These are phyloP conservation scores for Cutaneotrichosporon spelunceum DNA, from an alignment of 1,284 basidiomycete genomes.

Conservation along the genomic window DNA sequence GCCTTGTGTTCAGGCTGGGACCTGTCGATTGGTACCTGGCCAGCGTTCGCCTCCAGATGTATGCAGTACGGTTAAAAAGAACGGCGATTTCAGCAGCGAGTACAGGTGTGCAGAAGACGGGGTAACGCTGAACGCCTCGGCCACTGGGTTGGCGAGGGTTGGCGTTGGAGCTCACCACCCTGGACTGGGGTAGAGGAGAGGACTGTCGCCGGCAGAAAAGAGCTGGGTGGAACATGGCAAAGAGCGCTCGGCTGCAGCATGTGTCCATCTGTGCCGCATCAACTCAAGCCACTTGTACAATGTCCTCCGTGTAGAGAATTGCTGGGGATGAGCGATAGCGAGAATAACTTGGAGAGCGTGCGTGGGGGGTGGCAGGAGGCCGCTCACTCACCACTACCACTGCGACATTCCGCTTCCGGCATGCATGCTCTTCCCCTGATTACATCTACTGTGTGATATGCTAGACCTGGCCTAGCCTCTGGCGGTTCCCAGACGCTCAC, in stretches of 20 bases:
- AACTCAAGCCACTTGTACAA: no score
- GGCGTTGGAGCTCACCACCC: not conserved
- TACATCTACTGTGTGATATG: not conserved
- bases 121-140: not conserved
- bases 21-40: not conserved
- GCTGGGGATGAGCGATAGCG: not conserved
- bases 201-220: not conserved
- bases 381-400: not conserved
- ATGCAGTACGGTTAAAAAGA: not conserved
- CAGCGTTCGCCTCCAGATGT: not conserved
- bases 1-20: not conserved
- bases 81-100: not conserved
- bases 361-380: not conserved
- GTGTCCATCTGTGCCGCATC: not conserved
- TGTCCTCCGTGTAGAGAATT: not conserved
- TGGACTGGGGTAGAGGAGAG: not conserved
- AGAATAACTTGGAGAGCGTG: not conserved
- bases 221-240: not conserved
- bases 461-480: not conserved
- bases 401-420: not conserved
- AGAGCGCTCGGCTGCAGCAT: not conserved
- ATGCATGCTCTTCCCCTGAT: no score
- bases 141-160: not conserved
- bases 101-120: not conserved
- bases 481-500: not conserved